Percentiles rank a stretch among this genome's conserved stretches.
phyloP scores from a whole-genome alignment of 805 yeast genomes.

The Pichia sporocuriosa region DNA sequence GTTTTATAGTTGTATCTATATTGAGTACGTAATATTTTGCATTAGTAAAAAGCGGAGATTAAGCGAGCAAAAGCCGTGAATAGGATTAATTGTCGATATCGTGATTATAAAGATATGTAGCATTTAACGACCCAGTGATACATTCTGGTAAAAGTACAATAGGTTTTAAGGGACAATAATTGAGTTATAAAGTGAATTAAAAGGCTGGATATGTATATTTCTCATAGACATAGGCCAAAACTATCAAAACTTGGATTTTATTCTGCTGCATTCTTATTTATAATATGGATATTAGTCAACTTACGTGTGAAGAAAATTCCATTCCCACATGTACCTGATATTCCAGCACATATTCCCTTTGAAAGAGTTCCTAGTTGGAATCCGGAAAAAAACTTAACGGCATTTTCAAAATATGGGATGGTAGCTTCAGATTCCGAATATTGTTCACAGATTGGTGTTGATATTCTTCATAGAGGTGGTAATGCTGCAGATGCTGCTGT shows the following conservation, averaged over 20 bases:
- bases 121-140: too few relatives aligned
- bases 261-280: background rate
- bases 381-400: slow-evolving; percentile 36
- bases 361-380: slow-evolving; percentile 35
- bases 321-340: slow-evolving; percentile 14
- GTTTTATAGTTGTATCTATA: slow-evolving; percentile 2
- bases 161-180: too few relatives aligned
- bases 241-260: background rate
- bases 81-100: too few relatives aligned
- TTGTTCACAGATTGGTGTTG: slow-evolving; percentile 59
- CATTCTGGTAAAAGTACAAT: too few relatives aligned
- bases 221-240: slow-evolving; percentile 4
- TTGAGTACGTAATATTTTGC: too few relatives aligned
- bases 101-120: too few relatives aligned
- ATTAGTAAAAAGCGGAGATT: too few relatives aligned
- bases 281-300: background rate
- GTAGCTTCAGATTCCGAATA: slow-evolving; percentile 59
- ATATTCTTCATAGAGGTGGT: slow-evolving; percentile 51
- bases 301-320: slow-evolving; percentile 1
- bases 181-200: too few relatives aligned
- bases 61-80: too few relatives aligned
- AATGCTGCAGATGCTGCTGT: slow-evolving; percentile 93
- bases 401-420: slow-evolving; percentile 44
- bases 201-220: slow-evolving; percentile 6
- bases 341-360: slow-evolving; percentile 27